phyloP scores from a whole-genome alignment of 805 yeast genomes.

The Kurtzmaniella fragi region DNA sequence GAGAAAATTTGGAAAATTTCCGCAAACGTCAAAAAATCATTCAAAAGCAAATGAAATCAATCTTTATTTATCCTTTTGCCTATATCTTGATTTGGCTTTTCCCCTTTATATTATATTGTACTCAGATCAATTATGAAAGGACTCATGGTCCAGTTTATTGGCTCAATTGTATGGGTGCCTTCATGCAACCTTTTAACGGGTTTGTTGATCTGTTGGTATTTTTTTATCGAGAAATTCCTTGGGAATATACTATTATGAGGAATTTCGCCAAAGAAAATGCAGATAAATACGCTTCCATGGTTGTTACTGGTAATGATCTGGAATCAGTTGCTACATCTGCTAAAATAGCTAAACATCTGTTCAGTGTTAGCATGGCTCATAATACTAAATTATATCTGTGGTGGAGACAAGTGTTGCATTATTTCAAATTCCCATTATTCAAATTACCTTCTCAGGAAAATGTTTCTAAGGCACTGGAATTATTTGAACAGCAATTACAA shows the following conservation, averaged over 20 bases:
- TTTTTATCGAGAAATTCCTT: slow-evolving; percentile 72
- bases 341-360: slow-evolving; percentile 18
- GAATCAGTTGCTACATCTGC: slow-evolving; percentile 24
- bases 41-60: slow-evolving; percentile 70
- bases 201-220: slow-evolving; percentile 73
- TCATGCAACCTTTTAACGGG: slow-evolving; percentile 77
- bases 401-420: slow-evolving; percentile 38
- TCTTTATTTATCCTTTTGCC: slow-evolving; percentile 80
- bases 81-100: slow-evolving; percentile 78
- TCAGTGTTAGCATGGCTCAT: slow-evolving; percentile 23
- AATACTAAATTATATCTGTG: slow-evolving; percentile 23
- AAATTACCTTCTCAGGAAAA: slow-evolving; percentile 37
- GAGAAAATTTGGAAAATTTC: slow-evolving; percentile 56
- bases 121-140: slow-evolving; percentile 47
- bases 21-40: slow-evolving; percentile 60
- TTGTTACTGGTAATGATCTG: slow-evolving; percentile 5
- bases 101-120: slow-evolving; percentile 64
- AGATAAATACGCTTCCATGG: slow-evolving; percentile 19
- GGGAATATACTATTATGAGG: slow-evolving; percentile 48
- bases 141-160: slow-evolving; percentile 52
- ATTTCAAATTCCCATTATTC: slow-evolving; percentile 40
- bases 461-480: slow-evolving; percentile 10
- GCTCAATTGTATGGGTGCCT: slow-evolving; percentile 64
- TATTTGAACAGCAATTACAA: too few species aligned
- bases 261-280: slow-evolving; percentile 33